Conservation (phyloP, 2,329 filamentous ascomycete genomes). For the Fusarium sp. region DNA sequence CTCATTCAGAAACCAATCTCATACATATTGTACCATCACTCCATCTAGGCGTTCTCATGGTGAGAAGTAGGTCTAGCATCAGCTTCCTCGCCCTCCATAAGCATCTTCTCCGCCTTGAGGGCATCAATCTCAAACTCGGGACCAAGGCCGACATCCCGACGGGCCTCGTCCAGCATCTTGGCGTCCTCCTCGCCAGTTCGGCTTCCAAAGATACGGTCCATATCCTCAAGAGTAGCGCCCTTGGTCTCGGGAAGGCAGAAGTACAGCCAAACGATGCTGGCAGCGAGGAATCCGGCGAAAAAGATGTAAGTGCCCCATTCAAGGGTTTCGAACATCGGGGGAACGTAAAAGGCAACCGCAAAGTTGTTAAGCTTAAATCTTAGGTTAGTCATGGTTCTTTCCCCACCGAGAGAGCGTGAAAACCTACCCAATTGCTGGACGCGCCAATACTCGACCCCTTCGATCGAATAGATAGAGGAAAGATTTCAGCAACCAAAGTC, state of each 20-base stretch:
- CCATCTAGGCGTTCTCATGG: constrained; percentile 32
- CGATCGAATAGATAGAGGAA: constrained; percentile 58
- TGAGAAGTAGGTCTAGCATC: constrained; percentile 25
- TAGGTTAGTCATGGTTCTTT: not conserved
- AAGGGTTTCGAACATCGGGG: constrained; percentile 52
- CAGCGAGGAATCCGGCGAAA: constrained; percentile 63
- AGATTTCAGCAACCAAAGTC: constrained; percentile 63
- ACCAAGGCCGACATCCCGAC: constrained; percentile 38
- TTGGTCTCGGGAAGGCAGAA: constrained; percentile 68
- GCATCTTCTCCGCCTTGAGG: constrained; percentile 36
- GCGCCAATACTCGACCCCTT: constrained; percentile 58
- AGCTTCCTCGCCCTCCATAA: constrained; percentile 32
- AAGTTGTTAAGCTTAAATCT: constrained; percentile 55
- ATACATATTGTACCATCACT: not conserved
- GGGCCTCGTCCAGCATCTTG: constrained; percentile 36
- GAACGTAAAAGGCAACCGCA: constrained; percentile 59
- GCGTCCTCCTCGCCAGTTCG: constrained; percentile 48
- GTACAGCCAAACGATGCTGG: constrained; percentile 61
- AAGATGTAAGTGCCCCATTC: constrained; percentile 69
- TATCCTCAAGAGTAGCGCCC: constrained; percentile 65
- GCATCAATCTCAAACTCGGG: constrained; percentile 29
- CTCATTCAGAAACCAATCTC: not conserved
- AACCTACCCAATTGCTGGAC: constrained; percentile 55
- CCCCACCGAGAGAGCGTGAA: not conserved
- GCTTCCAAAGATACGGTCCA: constrained; percentile 64